Base-by-base conservation (phyloP, 257 asterid species). In the Cynanchum wilfordii region DNA sequence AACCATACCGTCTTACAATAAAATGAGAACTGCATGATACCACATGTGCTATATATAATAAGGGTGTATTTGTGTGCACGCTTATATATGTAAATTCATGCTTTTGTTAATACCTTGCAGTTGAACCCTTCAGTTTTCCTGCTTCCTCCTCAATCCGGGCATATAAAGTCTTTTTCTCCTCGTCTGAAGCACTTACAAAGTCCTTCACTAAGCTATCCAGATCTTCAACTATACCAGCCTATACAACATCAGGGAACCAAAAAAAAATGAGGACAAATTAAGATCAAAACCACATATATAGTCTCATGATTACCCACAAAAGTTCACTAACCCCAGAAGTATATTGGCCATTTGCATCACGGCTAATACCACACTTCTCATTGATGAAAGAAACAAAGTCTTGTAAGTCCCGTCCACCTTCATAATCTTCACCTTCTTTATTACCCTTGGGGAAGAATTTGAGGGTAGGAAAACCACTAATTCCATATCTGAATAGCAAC, bases 391-490 rank as follows among this genome's bases (percentile, higher is more conserved):
- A 80, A 71, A 94, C 93, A 68, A 94, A 88, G 78, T 86, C 98
- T 30, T 85, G 88, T 24, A 84, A 40, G 49, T 87, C 88, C 72
- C 87, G 82, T 55, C 92, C 90, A 71, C 86, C 98, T 10, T 91
- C 96, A 82, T 87, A 91, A 75, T 89, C 95, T 82, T 91, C 98
- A 84, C 99, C 99, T 44, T 85, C 97, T 82, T 91, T 94, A 84
- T 89, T 94, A 78, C 82, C 87, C 92, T 88, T 94, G 4, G 99
- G 96, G 88, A 94, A 94, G 88, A 94, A 94, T 72, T 92, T 94
- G 65, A 87, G 72, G 36, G 92, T 87, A 50, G 92, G 92, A 77
- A 38, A 87, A 72, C 92, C 88, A 73, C 89, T 83, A 59, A 87
- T 82, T 27, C 87, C 89, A 69, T 85, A 83, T 84, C 92, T 87